Evolutionary conservation across 179 eudicot genomes (phyloP), one percentile per base, ranked within the genome.

Genomic region (Carnegiea gigantea): DNA sequence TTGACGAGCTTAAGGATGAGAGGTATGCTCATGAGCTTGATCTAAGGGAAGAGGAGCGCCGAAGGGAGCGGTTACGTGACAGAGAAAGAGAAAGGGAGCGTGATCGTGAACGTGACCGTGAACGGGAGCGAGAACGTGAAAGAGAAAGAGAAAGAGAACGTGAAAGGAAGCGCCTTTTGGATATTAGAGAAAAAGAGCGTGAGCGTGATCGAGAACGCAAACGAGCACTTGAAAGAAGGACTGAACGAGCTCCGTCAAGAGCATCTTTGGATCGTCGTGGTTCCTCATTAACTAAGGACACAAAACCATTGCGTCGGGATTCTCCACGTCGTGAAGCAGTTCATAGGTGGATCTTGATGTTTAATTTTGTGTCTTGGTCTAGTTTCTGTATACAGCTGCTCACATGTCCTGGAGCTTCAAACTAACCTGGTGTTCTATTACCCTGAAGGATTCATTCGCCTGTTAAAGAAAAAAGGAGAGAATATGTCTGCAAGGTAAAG

Each of bases 361-460:
- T 88, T 88, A 77, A 79, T 79, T 89, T 86, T 92, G 87, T 83
- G 83, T 90, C 91, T 78, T 89, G 80, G 86, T 86, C 79, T 86
- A 81, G 90, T 85, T 90, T 92, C 87, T 88, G 79, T 91, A 75
- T 93, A 80, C 86, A 89, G 90, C 89, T 87, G 83, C 85, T 90
- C 81, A 78, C 81, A 57, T 88, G 79, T 87, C 82, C 84, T 89
- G 91, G 86, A 79, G 88, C 86, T 84, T 80, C 88, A 21, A 83
- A 91, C 98, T 95, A 92, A 95, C 97, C 79, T 88, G 88, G 86
- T 95, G 90, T 86, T 94, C 93, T 93, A 80, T 89, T 90, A 92
- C 95, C 85, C 93, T 95, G 98, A 95, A 95, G 99, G 99, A 94
- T 87, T 79, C 99, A 85, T 83, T 95, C 99, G 86, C 99, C 98